A percentile compares a stretch with the other conserved stretches of the same genome.
Evolutionary conservation across 768 basidiomycete species (phyloP).

Genomic region (Boletus rubroflammeus): DNA sequence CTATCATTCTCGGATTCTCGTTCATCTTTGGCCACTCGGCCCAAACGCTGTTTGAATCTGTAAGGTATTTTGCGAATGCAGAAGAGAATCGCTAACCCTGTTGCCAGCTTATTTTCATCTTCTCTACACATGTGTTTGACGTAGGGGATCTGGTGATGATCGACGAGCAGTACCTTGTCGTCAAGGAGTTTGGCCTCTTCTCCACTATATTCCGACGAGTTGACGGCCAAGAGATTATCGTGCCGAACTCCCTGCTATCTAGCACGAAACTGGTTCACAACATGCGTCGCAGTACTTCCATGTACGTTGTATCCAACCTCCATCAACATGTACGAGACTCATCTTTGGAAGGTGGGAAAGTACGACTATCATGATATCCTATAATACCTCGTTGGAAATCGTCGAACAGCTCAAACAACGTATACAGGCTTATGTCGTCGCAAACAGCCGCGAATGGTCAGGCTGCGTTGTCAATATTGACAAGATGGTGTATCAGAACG

Average conservation of each 20-base stretch:
- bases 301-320: conserved; percentile 40
- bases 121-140: conserved; percentile 83
- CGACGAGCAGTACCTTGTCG: conserved; percentile 46
- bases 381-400: conserved; percentile 65
- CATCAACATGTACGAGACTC: conserved; percentile 1
- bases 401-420: conserved; percentile 63
- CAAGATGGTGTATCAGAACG: conserved; percentile 76
- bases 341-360: conserved; percentile 54
- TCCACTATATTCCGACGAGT: conserved; percentile 77
- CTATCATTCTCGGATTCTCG: conserved; percentile 77
- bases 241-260: conserved; percentile 70
- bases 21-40: conserved; percentile 85
- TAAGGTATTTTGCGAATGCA: conserved; percentile 29
- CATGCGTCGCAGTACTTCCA: conserved; percentile 67
- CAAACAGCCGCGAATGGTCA: conserved; percentile 74
- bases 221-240: conserved; percentile 77
- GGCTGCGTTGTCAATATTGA: conserved; percentile 63
- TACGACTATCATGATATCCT: conserved; percentile 61
- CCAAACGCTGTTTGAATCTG: conserved; percentile 74
- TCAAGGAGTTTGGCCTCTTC: conserved; percentile 77
- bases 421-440: conserved; percentile 54
- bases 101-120: conserved; percentile 73
- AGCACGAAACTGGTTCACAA: conserved; percentile 76
- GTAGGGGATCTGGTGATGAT: conserved; percentile 82
- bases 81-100: neutral